These are phyloP conservation scores for Coemansia sp. DNA, from an alignment of 192 early-diverging fungal genomes.

Conservation along the genomic window DNA sequence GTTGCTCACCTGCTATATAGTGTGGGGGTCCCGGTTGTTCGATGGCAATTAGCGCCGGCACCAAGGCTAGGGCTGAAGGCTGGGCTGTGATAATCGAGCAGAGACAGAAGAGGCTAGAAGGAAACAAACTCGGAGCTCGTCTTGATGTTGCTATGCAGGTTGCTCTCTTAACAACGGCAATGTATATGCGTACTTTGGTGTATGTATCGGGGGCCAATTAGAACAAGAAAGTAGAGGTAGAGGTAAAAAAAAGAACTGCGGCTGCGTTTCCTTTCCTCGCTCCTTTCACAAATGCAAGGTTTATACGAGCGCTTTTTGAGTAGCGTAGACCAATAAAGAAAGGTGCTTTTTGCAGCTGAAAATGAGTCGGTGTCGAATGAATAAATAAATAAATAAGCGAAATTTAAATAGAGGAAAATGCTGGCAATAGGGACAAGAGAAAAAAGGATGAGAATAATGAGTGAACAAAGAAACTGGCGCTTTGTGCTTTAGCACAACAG, in stretches of 20 bases:
- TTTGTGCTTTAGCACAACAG: constrained; percentile 5
- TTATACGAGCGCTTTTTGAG: neutral
- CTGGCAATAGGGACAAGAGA: neutral
- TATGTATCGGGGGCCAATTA: neutral
- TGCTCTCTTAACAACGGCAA: neutral
- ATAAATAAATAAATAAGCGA: constrained; percentile 7
- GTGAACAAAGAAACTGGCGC: neutral
- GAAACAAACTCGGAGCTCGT: neutral
- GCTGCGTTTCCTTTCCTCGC: neutral
- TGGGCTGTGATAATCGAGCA: neutral
- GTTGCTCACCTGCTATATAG: neutral
- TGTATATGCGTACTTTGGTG: neutral
- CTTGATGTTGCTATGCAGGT: neutral
- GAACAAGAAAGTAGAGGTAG: neutral
- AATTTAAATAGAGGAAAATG: constrained; percentile 5
- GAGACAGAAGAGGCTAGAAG: neutral
- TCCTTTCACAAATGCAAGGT: neutral
- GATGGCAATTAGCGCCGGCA: neutral
- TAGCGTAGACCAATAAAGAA: neutral
- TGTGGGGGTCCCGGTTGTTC: neutral
- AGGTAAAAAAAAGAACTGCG: neutral
- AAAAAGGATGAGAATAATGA: constrained; percentile 2
- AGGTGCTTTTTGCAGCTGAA: neutral
- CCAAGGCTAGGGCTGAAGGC: neutral
- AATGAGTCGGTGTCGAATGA: neutral